These are phyloP conservation scores for Apiospora koreana DNA, from an alignment of 2,329 filamentous ascomycete genomes.

Conservation along the genomic window DNA sequence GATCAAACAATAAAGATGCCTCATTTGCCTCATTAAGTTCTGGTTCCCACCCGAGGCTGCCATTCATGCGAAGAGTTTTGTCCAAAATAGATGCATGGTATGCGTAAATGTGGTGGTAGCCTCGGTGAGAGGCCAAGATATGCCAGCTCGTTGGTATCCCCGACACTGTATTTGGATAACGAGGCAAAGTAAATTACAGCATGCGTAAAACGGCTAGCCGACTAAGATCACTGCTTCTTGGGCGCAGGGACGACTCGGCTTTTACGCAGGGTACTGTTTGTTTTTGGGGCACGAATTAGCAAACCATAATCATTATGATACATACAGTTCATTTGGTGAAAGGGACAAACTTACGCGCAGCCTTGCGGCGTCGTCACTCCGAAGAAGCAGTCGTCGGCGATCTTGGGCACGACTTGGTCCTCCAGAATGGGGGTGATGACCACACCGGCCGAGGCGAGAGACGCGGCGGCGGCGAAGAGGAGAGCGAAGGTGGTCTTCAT, in stretches of 20 bases:
- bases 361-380: conserved; percentile 57
- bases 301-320: no score
- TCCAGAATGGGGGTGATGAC: conserved; percentile 55
- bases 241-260: not conserved
- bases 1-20: not conserved
- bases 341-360: conserved; percentile 51
- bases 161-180: not conserved
- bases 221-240: not conserved
- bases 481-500: conserved; percentile 44
- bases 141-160: not conserved
- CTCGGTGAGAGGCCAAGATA: not conserved
- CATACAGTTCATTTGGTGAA: not conserved
- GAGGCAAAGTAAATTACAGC: not conserved
- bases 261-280: not conserved
- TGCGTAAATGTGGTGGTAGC: not conserved
- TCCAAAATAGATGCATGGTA: not conserved
- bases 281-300: not conserved
- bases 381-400: conserved; percentile 54
- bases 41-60: not conserved
- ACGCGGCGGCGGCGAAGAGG: conserved; percentile 44
- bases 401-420: conserved; percentile 53
- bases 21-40: not conserved
- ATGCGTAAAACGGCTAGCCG: not conserved
- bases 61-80: no score
- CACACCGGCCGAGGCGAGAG: conserved; percentile 52